A percentile compares a stretch with the other conserved stretches of the same genome.
Conservation (phyloP, 1,284 basidiomycete genomes). For the Apiotrichum mycotoxinovorans region DNA sequence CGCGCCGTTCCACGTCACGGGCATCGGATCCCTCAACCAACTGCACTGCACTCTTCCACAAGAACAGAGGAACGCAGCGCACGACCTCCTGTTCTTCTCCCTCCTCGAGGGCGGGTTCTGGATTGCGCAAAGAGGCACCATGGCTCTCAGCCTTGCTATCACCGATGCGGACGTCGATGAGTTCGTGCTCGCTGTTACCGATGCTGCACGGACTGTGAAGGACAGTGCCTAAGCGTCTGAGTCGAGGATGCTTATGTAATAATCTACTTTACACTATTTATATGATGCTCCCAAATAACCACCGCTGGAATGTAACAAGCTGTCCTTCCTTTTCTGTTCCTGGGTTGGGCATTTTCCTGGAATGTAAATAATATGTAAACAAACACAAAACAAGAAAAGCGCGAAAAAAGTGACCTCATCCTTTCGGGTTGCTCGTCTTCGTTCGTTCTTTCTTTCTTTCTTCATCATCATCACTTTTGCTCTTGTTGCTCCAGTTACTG, state of each 20-base stretch:
- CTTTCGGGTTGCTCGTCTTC: too few relatives aligned
- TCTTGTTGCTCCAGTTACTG: not conserved
- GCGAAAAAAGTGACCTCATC: too few relatives aligned
- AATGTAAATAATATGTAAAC: too few relatives aligned
- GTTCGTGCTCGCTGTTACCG: slow-evolving; percentile 5
- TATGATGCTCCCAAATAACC: too few relatives aligned
- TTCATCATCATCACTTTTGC: not conserved
- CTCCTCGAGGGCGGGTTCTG: slow-evolving; percentile 4
- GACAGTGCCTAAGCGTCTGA: not conserved
- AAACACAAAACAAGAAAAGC: too few relatives aligned
- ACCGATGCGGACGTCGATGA: slow-evolving; percentile 12
- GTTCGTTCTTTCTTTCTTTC: not conserved
- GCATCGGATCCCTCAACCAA: slow-evolving; percentile 33
- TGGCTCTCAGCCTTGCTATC: slow-evolving; percentile 10
- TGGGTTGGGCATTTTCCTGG: too few relatives aligned
- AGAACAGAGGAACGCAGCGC: slow-evolving; percentile 1
- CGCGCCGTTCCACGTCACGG: slow-evolving; percentile 20
- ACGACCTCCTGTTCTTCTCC: slow-evolving; percentile 13
- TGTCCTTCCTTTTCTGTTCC: too few relatives aligned
- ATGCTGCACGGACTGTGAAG: not conserved
- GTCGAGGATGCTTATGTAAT: too few relatives aligned
- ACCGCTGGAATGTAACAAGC: too few relatives aligned
- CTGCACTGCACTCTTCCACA: slow-evolving; percentile 20
- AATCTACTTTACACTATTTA: too few relatives aligned
- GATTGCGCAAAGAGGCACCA: slow-evolving; percentile 22